Percentiles rank a stretch among this genome's conserved stretches.
These are phyloP conservation scores for Acrodontium crateriforme DNA, from an alignment of 2,329 filamentous ascomycete species.

Conservation along the genomic window DNA sequence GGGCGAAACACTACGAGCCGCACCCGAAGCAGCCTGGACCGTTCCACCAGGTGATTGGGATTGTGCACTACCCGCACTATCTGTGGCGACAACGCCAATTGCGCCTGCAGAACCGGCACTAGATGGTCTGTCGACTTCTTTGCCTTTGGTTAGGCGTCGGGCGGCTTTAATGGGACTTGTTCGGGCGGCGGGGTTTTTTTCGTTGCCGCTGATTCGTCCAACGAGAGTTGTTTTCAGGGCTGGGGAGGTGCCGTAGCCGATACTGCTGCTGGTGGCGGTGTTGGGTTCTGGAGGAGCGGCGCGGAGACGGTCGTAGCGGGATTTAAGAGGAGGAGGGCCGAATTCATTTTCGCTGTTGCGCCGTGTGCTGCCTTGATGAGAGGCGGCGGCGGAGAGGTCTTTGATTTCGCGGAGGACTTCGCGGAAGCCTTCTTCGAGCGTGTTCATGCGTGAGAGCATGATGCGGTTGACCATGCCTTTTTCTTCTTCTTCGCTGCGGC, in stretches of 20 bases:
- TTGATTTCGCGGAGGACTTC: conserved; percentile 39
- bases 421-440: conserved; percentile 76
- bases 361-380: conserved; percentile 9
- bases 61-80: too few species aligned
- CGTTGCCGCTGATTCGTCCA: conserved; percentile 12
- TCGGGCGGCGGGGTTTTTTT: conserved; percentile 9
- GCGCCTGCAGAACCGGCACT: too few species aligned
- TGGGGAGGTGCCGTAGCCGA: background rate
- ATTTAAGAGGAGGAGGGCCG: too few species aligned
- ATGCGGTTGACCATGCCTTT: conserved; percentile 66
- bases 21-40: too few species aligned
- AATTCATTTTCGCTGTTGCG: conserved; percentile 17
- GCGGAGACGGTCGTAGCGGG: too few species aligned
- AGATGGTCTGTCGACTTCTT: too few species aligned
- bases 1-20: too few species aligned
- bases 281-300: background rate
- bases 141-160: conserved; percentile 4
- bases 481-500: conserved; percentile 33
- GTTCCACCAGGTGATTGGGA: too few species aligned
- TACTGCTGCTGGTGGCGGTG: background rate
- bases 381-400: conserved; percentile 14
- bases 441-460: conserved; percentile 83
- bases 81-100: too few species aligned
- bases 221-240: conserved; percentile 8
- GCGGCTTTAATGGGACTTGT: conserved; percentile 15